A percentile compares a stretch with the other conserved stretches of the same genome.
Conservation (phyloP, 495 filamentous ascomycete species). For the Talaromyces adpressus region DNA sequence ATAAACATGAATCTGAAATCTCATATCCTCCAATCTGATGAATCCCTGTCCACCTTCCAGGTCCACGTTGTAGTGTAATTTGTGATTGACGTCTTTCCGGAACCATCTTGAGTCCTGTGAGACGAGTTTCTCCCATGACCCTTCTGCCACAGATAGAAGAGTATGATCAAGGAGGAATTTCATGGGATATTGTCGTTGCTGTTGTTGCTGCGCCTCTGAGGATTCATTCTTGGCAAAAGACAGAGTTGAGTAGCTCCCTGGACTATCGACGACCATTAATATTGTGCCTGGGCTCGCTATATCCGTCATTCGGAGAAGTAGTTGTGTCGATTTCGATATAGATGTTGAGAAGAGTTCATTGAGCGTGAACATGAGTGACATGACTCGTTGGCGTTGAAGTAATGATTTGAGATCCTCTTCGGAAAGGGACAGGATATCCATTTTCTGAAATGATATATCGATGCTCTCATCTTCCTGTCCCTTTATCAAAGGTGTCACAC, state of each 20-base stretch:
- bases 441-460: slow-evolving; percentile 44
- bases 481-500: slow-evolving; percentile 47
- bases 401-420: slow-evolving; percentile 32
- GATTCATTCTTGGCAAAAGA: slow-evolving; percentile 42
- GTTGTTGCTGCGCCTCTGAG: slow-evolving; percentile 20
- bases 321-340: slow-evolving; percentile 61
- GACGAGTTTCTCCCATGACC: slow-evolving; percentile 63
- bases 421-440: slow-evolving; percentile 53
- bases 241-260: slow-evolving; percentile 83
- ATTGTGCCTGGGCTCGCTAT: slow-evolving; percentile 50
- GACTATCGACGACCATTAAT: slow-evolving; percentile 84
- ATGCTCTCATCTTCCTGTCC: slow-evolving; percentile 32
- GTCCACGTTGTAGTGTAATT: slow-evolving; percentile 69
- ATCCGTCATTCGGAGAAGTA: slow-evolving; percentile 61
- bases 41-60: slow-evolving; percentile 25
- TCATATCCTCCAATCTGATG: slow-evolving; percentile 76
- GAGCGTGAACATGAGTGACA: slow-evolving; percentile 91
- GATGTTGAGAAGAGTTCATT: slow-evolving; percentile 88
- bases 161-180: slow-evolving; percentile 85
- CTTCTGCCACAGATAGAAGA: slow-evolving; percentile 46
- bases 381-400: slow-evolving; percentile 33
- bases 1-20: slow-evolving; percentile 87
- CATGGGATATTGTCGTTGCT: slow-evolving; percentile 81
- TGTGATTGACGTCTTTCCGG: slow-evolving; percentile 48
- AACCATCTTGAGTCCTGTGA: slow-evolving; percentile 80